Conservation (phyloP, 1,139 yeast genomes). For the Candida sanyaensis region DNA sequence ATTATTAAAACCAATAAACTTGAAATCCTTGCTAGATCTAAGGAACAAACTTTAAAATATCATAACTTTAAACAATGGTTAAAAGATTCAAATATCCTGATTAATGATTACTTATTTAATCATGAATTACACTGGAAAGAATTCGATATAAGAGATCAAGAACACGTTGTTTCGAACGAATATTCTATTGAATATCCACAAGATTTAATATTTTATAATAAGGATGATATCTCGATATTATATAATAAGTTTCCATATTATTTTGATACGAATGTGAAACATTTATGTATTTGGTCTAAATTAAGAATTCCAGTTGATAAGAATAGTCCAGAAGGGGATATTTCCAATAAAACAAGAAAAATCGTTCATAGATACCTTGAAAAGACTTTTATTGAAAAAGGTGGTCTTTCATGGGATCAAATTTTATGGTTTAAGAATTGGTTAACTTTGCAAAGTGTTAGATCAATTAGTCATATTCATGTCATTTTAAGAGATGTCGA, state of each 20-base stretch:
- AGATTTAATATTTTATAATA: constrained; percentile 18
- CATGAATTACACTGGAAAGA: constrained; percentile 40
- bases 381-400: constrained; percentile 43
- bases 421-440: constrained; percentile 66
- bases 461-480: constrained; percentile 60
- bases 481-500: constrained; percentile 46
- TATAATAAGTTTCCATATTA: constrained; percentile 48
- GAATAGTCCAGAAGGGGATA: constrained; percentile 44
- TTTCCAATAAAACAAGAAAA: constrained; percentile 35
- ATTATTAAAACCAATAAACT: constrained; percentile 35
- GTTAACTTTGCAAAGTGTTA: constrained; percentile 60
- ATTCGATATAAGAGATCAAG: constrained; percentile 24
- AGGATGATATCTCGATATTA: constrained; percentile 31
- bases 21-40: constrained; percentile 43
- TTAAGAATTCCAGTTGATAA: constrained; percentile 33
- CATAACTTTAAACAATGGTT: constrained; percentile 35
- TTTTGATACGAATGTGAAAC: constrained; percentile 36
- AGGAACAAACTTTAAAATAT: constrained; percentile 33
- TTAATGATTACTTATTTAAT: constrained; percentile 39
- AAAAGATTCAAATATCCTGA: constrained; percentile 23
- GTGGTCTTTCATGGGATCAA: constrained; percentile 37
- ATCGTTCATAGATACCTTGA: constrained; percentile 41
- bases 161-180: constrained; percentile 15
- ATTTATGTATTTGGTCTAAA: constrained; percentile 49
- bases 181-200: constrained; percentile 15